Conservation (phyloP, 257 asterid species). For the Fraxinus pennsylvanica region DNA sequence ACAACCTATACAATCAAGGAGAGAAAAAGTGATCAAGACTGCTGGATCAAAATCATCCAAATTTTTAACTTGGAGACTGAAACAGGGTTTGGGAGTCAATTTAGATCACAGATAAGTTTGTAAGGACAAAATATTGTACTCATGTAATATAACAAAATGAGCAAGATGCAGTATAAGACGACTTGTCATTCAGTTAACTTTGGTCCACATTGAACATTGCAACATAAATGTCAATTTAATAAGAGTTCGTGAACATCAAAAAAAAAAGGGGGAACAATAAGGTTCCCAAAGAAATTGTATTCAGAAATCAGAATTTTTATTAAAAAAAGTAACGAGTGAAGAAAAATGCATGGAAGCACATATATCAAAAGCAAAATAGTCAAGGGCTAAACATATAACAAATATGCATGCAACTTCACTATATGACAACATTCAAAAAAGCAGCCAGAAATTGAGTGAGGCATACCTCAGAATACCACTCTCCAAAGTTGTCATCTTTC, state of each 20-base stretch:
- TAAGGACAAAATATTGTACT: neutral
- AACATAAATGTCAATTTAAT: neutral
- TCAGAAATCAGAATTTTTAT: too few species aligned
- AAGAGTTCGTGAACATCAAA: neutral
- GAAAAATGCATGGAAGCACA: neutral
- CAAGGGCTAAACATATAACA: neutral
- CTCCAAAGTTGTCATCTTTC: constrained; percentile 92
- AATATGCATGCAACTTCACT: neutral
- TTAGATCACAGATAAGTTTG: neutral
- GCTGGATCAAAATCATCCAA: neutral
- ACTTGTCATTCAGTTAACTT: too few species aligned
- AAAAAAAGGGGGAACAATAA: neutral
- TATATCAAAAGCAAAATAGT: neutral
- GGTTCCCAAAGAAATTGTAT: too few species aligned
- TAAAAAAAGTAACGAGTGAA: neutral
- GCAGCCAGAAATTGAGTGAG: neutral
- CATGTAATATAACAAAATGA: too few species aligned
- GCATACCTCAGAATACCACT: constrained; percentile 98
- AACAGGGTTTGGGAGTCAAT: neutral
- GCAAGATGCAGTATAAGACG: too few species aligned
- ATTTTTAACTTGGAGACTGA: constrained; percentile 1
- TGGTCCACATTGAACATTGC: too few species aligned
- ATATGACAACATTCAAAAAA: neutral
- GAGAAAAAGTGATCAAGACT: constrained; percentile 14
- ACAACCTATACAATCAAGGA: constrained; percentile 59